Conservation (phyloP, 2,329 filamentous ascomycete species). For the Beauveria asiatica region DNA sequence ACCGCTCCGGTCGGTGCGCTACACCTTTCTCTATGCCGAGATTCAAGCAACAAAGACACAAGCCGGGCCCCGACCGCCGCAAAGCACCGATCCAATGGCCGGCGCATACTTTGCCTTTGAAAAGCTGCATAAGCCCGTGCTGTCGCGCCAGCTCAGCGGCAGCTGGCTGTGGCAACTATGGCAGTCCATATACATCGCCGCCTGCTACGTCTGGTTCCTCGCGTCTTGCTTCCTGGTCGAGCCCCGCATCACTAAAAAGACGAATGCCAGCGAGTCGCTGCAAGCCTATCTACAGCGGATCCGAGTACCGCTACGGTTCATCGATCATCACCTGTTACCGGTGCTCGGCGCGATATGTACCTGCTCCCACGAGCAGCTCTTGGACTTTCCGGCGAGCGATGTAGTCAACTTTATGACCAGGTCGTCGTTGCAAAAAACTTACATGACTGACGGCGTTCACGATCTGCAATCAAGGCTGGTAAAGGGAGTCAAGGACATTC, state of each 20-base stretch:
- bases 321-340: slow-evolving; percentile 42
- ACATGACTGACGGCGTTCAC: slow-evolving; percentile 41
- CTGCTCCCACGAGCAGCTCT: slow-evolving; percentile 41
- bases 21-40: slow-evolving; percentile 44
- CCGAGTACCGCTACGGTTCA: slow-evolving; percentile 37
- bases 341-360: slow-evolving; percentile 46
- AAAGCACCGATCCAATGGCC: slow-evolving; percentile 11
- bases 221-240: slow-evolving; percentile 40
- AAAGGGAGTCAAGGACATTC: slow-evolving; percentile 29
- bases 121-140: slow-evolving; percentile 13
- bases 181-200: slow-evolving; percentile 25
- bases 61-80: slow-evolving; percentile 11
- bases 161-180: not conserved
- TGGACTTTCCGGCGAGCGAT: slow-evolving; percentile 45
- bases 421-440: slow-evolving; percentile 40
- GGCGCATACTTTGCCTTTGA: slow-evolving; percentile 36
- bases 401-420: slow-evolving; percentile 40
- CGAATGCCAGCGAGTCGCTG: slow-evolving; percentile 32
- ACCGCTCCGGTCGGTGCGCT: slow-evolving; percentile 38
- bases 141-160: not conserved
- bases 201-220: slow-evolving; percentile 46
- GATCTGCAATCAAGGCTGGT: slow-evolving; percentile 38
- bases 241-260: slow-evolving; percentile 18
- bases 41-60: slow-evolving; percentile 3
- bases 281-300: slow-evolving; percentile 42